phyloP scores from a whole-genome alignment of 371 early-diverging fungal species.

The Circinella minor region DNA sequence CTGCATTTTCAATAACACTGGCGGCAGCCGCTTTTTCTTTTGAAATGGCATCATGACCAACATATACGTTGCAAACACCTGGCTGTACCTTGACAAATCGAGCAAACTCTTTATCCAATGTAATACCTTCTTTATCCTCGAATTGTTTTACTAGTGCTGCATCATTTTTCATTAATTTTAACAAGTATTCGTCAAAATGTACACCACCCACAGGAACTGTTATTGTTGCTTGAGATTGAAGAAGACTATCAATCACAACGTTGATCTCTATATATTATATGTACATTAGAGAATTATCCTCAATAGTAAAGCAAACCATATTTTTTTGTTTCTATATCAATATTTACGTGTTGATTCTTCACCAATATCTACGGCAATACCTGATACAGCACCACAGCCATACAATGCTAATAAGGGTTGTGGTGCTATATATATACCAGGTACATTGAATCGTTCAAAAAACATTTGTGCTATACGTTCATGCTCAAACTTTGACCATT shows the following conservation, averaged over 20 bases:
- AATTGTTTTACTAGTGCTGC: constrained; percentile 54
- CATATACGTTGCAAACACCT: constrained; percentile 58
- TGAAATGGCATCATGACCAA: constrained; percentile 44
- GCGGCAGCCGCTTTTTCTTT: constrained; percentile 31
- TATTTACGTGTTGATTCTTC: constrained; percentile 69
- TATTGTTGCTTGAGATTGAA: constrained; percentile 62
- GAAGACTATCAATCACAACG: constrained; percentile 71
- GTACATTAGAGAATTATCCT: not conserved
- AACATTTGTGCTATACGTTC: constrained; percentile 86
- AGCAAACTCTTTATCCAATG: constrained; percentile 60
- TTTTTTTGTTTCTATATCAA: constrained; percentile 61
- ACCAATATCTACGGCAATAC: constrained; percentile 91
- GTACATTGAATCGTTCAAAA: constrained; percentile 90
- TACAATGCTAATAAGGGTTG: constrained; percentile 83
- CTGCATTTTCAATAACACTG: constrained; percentile 27
- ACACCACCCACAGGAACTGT: constrained; percentile 73
- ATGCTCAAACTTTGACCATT: constrained; percentile 84
- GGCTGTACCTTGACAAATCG: constrained; percentile 61
- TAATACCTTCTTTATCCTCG: constrained; percentile 25
- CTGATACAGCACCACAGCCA: constrained; percentile 80
- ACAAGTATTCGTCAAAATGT: constrained; percentile 67
- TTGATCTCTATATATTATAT: constrained; percentile 58
- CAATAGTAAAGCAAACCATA: constrained; percentile 25
- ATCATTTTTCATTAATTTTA: constrained; percentile 62
- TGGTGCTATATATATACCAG: constrained; percentile 84